Evolutionary conservation across 2,329 filamentous ascomycete species (phyloP), one percentile per base, ranked within the genome.

Genomic region (Fusarium brachygibbosum): DNA sequence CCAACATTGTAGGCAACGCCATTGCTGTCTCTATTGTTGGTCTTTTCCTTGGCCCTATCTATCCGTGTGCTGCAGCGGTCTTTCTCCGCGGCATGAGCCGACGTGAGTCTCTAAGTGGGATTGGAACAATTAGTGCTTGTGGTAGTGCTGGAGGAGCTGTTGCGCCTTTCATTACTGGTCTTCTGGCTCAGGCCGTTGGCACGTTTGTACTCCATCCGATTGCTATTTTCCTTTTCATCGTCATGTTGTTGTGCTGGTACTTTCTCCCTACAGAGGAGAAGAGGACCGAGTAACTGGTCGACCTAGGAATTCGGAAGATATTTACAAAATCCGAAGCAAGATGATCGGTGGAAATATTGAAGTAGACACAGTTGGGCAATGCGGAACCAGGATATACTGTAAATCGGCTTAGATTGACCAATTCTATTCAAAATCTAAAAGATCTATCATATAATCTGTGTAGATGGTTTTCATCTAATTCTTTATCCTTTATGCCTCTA

Each of bases 21-120:
- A 89, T 92, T 2, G 86, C 88, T 4, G 86, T 92, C 5, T 82
- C 88, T 78, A 80, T 96, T 25, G 85, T 96, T 19, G 93, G 93
- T 14, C 79, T 96, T 10, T 79, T 96, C 31, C 82, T 97, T 1
- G 93, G 93, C 0, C 93, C 93, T 0, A 85, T 97, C 6, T 97
- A 94, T 74, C 92, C 93, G 0, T 94, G 91, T 75, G 87, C 90
- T 0, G 85, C 87, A 5, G 86, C 87, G 1, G 83, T 92, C 8
- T 90, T 93, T 69, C 85, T 89, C 56, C 82, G 86, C 38, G 80
- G 85, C 35, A 83, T 93, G 76, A 85, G 84, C 17, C 81, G 86
- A 17, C 80, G 84, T 38, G 82, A 92, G 58, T 87, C 89, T 66
- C 84, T 90, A 19, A 88, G 86, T 41, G 86, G 87, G 2, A 84